These are phyloP conservation scores for Colletotrichum sidae DNA, from an alignment of 2,329 filamentous ascomycete species.

Conservation along the genomic window DNA sequence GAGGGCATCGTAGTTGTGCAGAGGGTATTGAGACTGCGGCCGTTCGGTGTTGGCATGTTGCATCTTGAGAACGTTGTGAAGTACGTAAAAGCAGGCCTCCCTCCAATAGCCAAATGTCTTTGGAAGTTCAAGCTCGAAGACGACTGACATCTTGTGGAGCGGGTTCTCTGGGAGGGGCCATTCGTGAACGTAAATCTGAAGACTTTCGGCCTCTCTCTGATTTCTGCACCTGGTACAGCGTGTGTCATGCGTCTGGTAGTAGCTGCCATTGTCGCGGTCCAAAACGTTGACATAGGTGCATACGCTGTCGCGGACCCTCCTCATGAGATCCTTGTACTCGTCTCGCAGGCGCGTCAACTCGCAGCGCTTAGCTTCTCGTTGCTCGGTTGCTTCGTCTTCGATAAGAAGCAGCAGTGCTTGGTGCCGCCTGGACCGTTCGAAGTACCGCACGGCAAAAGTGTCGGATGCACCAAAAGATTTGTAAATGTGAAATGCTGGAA, in stretches of 20 bases:
- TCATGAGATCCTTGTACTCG: slow-evolving; percentile 45
- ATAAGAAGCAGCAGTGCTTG: not conserved
- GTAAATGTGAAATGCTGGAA: slow-evolving; percentile 47
- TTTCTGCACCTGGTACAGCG: slow-evolving; percentile 52
- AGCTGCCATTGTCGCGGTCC: not conserved
- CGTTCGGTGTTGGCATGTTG: not conserved
- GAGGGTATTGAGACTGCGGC: not conserved
- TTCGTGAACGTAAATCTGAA: slow-evolving; percentile 64
- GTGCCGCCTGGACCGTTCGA: slow-evolving; percentile 50
- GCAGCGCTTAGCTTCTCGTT: slow-evolving; percentile 44
- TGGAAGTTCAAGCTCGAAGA: slow-evolving; percentile 65
- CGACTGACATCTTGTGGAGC: slow-evolving; percentile 51
- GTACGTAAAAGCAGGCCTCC: slow-evolving; percentile 56
- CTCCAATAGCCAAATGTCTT: slow-evolving; percentile 58
- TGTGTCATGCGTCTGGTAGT: slow-evolving; percentile 15
- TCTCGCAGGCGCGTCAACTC: slow-evolving; percentile 47
- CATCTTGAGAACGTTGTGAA: slow-evolving; percentile 51
- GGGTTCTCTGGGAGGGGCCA: slow-evolving; percentile 62
- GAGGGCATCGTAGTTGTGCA: not conserved
- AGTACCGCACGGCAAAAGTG: slow-evolving; percentile 62
- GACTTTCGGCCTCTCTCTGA: slow-evolving; percentile 42
- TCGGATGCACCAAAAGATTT: slow-evolving; percentile 44
- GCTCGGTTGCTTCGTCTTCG: slow-evolving; percentile 43
- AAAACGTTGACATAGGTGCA: slow-evolving; percentile 12
- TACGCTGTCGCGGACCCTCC: not conserved